Conservation (phyloP, 352 stramenopile genomes). For the Globisporangium cederbergense region DNA sequence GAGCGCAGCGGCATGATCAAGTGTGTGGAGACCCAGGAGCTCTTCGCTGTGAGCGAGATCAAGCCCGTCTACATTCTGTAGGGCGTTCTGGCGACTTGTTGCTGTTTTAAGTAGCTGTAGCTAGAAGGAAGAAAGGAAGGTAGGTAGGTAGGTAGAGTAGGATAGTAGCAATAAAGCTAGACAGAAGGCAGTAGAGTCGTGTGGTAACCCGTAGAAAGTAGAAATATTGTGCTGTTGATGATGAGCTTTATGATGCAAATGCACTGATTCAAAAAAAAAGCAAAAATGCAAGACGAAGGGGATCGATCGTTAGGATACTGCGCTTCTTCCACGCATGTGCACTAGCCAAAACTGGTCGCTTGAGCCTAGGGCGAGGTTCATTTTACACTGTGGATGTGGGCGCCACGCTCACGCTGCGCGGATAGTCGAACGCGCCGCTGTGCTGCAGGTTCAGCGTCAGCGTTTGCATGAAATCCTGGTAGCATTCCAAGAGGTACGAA, state of each 20-base stretch:
- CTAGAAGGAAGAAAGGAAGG: not conserved
- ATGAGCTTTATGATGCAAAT: no score
- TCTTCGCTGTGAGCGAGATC: slow-evolving; percentile 52
- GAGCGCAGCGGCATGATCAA: slow-evolving; percentile 51
- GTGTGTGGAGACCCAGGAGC: slow-evolving; percentile 70
- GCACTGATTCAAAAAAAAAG: not conserved
- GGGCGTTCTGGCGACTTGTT: not conserved
- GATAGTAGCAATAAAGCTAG: not conserved
- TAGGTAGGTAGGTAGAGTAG: not conserved
- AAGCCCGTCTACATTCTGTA: slow-evolving; percentile 82
- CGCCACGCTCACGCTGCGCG: slow-evolving; percentile 18
- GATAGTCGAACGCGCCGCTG: slow-evolving; percentile 49
- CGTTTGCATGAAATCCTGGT: slow-evolving; percentile 82
- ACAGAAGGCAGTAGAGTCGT: not conserved
- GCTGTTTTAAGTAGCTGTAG: not conserved
- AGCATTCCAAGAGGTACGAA: slow-evolving; percentile 3
- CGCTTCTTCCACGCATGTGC: not conserved
- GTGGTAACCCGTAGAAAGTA: not conserved
- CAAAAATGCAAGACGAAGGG: not conserved
- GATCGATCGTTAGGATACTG: no score
- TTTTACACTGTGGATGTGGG: slow-evolving; percentile 4
- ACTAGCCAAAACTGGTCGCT: not conserved
- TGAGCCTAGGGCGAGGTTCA: not conserved
- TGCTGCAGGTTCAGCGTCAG: slow-evolving; percentile 75
- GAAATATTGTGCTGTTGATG: not conserved